These are phyloP conservation scores for Truncatella angustata DNA, from an alignment of 2,329 filamentous ascomycete species.

Conservation along the genomic window DNA sequence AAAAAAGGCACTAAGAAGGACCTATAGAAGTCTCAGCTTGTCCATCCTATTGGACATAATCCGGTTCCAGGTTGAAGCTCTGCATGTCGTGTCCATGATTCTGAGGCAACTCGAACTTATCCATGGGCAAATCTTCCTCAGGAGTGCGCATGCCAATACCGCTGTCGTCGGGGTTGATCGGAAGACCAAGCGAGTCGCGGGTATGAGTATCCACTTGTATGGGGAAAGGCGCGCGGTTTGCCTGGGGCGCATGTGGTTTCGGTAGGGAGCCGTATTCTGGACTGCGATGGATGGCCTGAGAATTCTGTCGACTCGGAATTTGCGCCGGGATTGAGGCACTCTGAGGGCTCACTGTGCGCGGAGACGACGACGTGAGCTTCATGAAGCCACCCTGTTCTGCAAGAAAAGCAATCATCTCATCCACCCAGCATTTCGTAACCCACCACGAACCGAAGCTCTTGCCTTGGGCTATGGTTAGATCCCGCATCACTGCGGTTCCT, in stretches of 20 bases:
- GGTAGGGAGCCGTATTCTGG: conserved; percentile 40
- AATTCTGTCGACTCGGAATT: conserved; percentile 32
- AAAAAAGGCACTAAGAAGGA: not conserved
- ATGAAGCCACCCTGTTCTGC: conserved; percentile 90
- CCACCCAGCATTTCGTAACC: conserved; percentile 93
- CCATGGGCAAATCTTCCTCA: conserved; percentile 62
- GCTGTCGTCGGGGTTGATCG: conserved; percentile 63
- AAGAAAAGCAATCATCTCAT: conserved; percentile 90
- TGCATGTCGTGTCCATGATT: conserved; percentile 33
- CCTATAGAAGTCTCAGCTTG: not conserved
- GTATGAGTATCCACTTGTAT: conserved; percentile 38
- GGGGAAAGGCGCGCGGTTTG: conserved; percentile 49
- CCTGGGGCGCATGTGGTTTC: conserved; percentile 46
- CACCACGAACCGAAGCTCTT: conserved; percentile 89
- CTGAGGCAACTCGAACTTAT: conserved; percentile 52
- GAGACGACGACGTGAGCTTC: conserved; percentile 46
- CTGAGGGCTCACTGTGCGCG: conserved; percentile 24
- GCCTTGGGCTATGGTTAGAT: conserved; percentile 75
- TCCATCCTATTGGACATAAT: conserved; percentile 1
- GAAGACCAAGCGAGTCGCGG: conserved; percentile 44
- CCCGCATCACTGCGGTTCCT: conserved; percentile 74
- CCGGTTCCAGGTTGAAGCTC: conserved; percentile 17
- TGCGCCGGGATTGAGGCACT: conserved; percentile 35
- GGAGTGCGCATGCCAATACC: conserved; percentile 70
- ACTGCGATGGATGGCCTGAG: conserved; percentile 43